A percentile compares a stretch with the other conserved stretches of the same genome.
Conservation (phyloP, 2,329 filamentous ascomycete genomes). For the Lasiodiplodia sp. region DNA sequence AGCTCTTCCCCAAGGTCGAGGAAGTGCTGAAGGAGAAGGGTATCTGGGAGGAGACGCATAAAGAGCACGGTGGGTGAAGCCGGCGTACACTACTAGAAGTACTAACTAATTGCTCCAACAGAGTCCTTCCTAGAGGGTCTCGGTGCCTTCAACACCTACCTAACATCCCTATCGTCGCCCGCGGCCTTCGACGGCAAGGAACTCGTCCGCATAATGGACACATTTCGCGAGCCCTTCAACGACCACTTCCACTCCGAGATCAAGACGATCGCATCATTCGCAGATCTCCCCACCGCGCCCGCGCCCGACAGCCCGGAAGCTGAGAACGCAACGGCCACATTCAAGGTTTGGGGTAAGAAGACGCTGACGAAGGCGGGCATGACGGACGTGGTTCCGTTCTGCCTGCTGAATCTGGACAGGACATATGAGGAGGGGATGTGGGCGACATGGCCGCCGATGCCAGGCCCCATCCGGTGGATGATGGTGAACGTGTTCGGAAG, state of each 20-base stretch:
- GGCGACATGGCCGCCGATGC: constrained; percentile 71
- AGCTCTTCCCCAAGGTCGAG: constrained; percentile 46
- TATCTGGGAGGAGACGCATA: constrained; percentile 43
- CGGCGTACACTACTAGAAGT: not conserved
- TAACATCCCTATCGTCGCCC: constrained; percentile 35
- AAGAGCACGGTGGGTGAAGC: constrained; percentile 42
- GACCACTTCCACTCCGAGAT: constrained; percentile 47
- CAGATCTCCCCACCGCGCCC: constrained; percentile 61
- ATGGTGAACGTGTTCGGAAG: constrained; percentile 66
- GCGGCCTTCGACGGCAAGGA: constrained; percentile 37
- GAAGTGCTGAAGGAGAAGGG: constrained; percentile 39
- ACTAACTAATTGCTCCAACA: constrained; percentile 29
- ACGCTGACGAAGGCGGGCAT: constrained; percentile 68
- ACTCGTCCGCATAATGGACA: constrained; percentile 39
- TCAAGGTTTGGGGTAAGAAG: constrained; percentile 69
- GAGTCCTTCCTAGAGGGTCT: constrained; percentile 43
- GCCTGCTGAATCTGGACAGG: constrained; percentile 68
- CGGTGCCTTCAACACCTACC: constrained; percentile 37
- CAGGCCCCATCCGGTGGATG: constrained; percentile 65
- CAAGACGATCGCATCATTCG: constrained; percentile 42
- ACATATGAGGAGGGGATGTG: constrained; percentile 67
- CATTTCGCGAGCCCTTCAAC: constrained; percentile 40
- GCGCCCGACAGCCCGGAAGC: constrained; percentile 52
- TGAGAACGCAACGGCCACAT: constrained; percentile 58
- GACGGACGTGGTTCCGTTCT: constrained; percentile 69